Evolutionary conservation across 1,284 basidiomycete genomes (phyloP), one percentile per base, ranked within the genome.

Genomic region (Cryptococcus maquisensis): DNA sequence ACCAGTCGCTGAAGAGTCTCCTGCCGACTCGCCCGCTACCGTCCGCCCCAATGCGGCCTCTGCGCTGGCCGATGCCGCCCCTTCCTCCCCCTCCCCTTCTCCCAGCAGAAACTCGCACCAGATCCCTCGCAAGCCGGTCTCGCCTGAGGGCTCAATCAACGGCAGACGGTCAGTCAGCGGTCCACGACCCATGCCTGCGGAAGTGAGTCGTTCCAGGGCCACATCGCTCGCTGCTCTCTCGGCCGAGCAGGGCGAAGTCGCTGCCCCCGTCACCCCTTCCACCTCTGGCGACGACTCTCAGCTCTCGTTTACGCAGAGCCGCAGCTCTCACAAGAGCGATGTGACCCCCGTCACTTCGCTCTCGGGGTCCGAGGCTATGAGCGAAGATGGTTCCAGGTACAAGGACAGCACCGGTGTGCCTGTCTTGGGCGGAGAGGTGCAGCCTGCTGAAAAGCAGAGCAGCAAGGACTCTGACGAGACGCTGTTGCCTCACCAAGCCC

Each of bases 171-270:
- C 63, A 9, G 24, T 65, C 21, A 49, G 46, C 13, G 63, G 63
- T 23, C 61, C 63, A 16, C 20, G 63, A 52, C 63, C 63, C 8
- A 63, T 65, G 57, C 63, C 61, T 15, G 24, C 51, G 28, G 15
- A 32, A 37, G 38, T 21, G 3, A 24, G 18, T 36, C 24, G 46
- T 18, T 44, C 54, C 8, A 37, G 54, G 26, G 44, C 54, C 5
- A 36, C 54, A n/a, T 50, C 47, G 6, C 23, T 54, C 28, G 26
- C 41, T 12, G 49, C 53, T 8, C 39, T 39, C 32, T 49, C 47
- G 4, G 40, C 45, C 2, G 39, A 39, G 20, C 37, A 24, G n/a
- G n/a, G 16, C 16, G 39, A 40, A 40, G 8, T 40, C 15, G 0
- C 16, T 15, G 16, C 39, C 24, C 57, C 53, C 13, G 53, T 59